phyloP scores from a whole-genome alignment of 2,329 filamentous ascomycete genomes.

The Aspergillus fijiensis region DNA sequence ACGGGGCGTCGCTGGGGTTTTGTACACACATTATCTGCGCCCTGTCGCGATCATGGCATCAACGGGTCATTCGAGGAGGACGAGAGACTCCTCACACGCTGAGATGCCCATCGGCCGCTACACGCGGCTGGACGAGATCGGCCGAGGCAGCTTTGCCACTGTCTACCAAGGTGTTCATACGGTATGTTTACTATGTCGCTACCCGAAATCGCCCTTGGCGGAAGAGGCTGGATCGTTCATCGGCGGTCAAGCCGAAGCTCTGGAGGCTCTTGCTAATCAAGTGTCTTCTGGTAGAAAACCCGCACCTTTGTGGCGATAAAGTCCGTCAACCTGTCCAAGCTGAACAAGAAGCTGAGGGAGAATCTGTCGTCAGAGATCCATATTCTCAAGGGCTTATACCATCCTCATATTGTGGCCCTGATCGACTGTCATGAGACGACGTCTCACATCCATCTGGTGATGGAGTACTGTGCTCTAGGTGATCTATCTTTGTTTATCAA shows the following conservation, averaged over 20 bases:
- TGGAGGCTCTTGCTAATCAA: constrained; percentile 15
- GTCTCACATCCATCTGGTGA: constrained; percentile 90
- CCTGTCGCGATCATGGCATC: constrained; percentile 43
- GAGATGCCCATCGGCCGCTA: constrained; percentile 68
- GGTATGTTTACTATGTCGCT: constrained; percentile 55
- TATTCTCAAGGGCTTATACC: constrained; percentile 88
- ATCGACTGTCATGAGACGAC: constrained; percentile 89
- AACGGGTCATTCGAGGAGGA: constrained; percentile 44
- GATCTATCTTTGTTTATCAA: constrained; percentile 96
- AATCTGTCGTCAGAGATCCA: constrained; percentile 95
- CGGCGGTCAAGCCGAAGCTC: not conserved
- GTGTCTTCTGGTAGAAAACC: constrained; percentile 58
- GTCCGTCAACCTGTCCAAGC: constrained; percentile 83
- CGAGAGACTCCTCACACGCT: constrained; percentile 33
- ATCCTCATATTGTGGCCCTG: constrained; percentile 94
- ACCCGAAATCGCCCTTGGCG: not conserved
- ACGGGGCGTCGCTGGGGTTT: constrained; percentile 24
- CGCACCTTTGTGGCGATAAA: constrained; percentile 90
- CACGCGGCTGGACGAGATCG: constrained; percentile 82
- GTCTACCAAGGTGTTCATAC: constrained; percentile 86
- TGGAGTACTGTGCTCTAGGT: constrained; percentile 97
- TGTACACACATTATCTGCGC: constrained; percentile 17
- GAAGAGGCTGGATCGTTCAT: not conserved
- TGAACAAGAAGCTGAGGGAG: constrained; percentile 94
- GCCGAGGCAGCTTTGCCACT: constrained; percentile 95